A percentile compares a stretch with the other conserved stretches of the same genome.
These are phyloP conservation scores for Zhuliangozyma blackwelliae DNA, from an alignment of 1,139 yeast species.

Conservation along the genomic window DNA sequence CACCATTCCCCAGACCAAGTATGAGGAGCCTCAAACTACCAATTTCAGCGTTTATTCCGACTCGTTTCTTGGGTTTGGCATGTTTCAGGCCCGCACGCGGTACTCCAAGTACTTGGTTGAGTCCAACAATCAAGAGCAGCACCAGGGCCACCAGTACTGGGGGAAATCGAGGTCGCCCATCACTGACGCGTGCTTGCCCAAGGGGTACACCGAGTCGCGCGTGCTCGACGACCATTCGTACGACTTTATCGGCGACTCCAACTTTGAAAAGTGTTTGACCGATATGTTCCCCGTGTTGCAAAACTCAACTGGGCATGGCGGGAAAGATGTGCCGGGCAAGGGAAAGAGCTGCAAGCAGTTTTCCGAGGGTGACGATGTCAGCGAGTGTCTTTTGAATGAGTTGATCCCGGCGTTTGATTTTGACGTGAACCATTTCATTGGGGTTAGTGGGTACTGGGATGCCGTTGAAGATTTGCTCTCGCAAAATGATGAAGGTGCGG, in stretches of 20 bases:
- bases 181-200: slow-evolving; percentile 64
- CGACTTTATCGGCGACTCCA: slow-evolving; percentile 55
- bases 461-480: slow-evolving; percentile 49
- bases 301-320: slow-evolving; percentile 21
- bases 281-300: slow-evolving; percentile 51
- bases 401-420: slow-evolving; percentile 66
- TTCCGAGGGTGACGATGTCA: slow-evolving; percentile 25
- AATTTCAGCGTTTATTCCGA: slow-evolving; percentile 59
- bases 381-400: slow-evolving; percentile 51
- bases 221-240: slow-evolving; percentile 22
- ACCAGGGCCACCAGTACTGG: slow-evolving; percentile 10
- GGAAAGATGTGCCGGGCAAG: slow-evolving; percentile 6
- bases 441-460: slow-evolving; percentile 83
- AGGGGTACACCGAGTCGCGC: slow-evolving; percentile 28
- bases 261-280: slow-evolving; percentile 51
- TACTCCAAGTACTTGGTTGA: slow-evolving; percentile 41
- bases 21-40: slow-evolving; percentile 16
- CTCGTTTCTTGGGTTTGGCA: slow-evolving; percentile 75
- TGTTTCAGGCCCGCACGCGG: slow-evolving; percentile 59
- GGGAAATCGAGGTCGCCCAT: slow-evolving; percentile 22
- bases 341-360: slow-evolving; percentile 25
- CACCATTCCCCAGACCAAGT: background rate
- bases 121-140: slow-evolving; percentile 14
- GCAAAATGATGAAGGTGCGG: slow-evolving; percentile 15
- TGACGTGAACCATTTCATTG: slow-evolving; percentile 63